Evolutionary conservation across 306 rosid species (phyloP).

Genomic region (Glycine latifolia): DNA sequence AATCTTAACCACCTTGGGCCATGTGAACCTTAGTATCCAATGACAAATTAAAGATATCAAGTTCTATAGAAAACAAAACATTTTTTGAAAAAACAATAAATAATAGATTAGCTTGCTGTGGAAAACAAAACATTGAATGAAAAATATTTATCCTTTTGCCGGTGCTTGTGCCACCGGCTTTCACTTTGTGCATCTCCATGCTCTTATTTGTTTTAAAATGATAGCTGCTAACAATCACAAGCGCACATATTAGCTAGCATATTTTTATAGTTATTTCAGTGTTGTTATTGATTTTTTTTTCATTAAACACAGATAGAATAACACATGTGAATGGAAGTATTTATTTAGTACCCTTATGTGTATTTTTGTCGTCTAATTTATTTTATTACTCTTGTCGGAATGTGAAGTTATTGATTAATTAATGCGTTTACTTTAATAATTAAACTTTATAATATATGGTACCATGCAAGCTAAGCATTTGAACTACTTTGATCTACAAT

Average conservation of each 20-base stretch:
- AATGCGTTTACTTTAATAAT: not conserved
- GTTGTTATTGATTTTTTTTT: not conserved
- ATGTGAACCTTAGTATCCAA: no score
- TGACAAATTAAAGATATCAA: conserved; percentile 15
- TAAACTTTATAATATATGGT: conserved; percentile 1
- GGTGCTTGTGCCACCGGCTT: conserved; percentile 31
- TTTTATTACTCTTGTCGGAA: conserved; percentile 4
- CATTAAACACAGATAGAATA: not conserved
- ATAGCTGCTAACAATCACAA: not conserved
- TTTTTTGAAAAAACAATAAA: not conserved
- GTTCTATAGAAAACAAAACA: not conserved
- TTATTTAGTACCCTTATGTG: not conserved
- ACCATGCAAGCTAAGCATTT: not conserved
- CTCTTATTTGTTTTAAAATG: no score
- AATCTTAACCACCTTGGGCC: no score
- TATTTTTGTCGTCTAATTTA: not conserved
- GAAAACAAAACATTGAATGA: not conserved
- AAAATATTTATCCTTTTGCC: not conserved
- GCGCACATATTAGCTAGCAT: not conserved
- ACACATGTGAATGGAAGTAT: not conserved
- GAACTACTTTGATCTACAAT: not conserved
- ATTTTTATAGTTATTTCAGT: not conserved
- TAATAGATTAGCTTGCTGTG: not conserved
- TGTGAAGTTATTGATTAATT: conserved; percentile 9
- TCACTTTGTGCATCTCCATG: conserved; percentile 1